Conservation (phyloP, 2,329 filamentous ascomycete species). For the Botrytis pseudocinerea region DNA sequence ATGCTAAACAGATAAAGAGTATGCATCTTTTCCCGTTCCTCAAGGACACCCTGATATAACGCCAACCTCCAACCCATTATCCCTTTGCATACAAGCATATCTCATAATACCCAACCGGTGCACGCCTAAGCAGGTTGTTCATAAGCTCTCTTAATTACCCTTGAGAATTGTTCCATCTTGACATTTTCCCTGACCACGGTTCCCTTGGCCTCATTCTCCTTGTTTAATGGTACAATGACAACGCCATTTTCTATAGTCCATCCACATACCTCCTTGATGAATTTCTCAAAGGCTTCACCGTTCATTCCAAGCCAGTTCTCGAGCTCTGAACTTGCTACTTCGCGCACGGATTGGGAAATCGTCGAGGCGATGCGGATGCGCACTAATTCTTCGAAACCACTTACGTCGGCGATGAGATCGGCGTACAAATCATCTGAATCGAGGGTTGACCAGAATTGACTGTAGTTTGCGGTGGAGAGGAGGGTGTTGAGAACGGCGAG, state of each 20-base stretch:
- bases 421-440: constrained; percentile 95
- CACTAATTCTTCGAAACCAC: constrained; percentile 92
- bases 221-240: constrained; percentile 83
- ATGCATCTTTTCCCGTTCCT: constrained; percentile 18
- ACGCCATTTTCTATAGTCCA: constrained; percentile 70
- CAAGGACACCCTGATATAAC: constrained; percentile 22
- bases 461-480: constrained; percentile 88
- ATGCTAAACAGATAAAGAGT: constrained; percentile 12
- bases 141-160: constrained; percentile 81
- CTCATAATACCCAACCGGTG: not conserved
- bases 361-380: constrained; percentile 86
- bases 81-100: constrained; percentile 20
- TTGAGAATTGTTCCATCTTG: constrained; percentile 80
- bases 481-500: constrained; percentile 69
- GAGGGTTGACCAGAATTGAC: constrained; percentile 87
- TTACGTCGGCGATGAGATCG: constrained; percentile 90
- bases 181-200: constrained; percentile 95
- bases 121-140: constrained; percentile 69
- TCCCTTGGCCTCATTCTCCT: constrained; percentile 97
- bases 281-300: constrained; percentile 69
- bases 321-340: constrained; percentile 66
- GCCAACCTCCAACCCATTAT: constrained; percentile 20
- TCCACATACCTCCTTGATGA: constrained; percentile 80
- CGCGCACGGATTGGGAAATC: constrained; percentile 76
- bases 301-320: constrained; percentile 76